Evolutionary conservation across 2,329 filamentous ascomycete species (phyloP).

Genomic region (Ceratocystis cacaofunesta): DNA sequence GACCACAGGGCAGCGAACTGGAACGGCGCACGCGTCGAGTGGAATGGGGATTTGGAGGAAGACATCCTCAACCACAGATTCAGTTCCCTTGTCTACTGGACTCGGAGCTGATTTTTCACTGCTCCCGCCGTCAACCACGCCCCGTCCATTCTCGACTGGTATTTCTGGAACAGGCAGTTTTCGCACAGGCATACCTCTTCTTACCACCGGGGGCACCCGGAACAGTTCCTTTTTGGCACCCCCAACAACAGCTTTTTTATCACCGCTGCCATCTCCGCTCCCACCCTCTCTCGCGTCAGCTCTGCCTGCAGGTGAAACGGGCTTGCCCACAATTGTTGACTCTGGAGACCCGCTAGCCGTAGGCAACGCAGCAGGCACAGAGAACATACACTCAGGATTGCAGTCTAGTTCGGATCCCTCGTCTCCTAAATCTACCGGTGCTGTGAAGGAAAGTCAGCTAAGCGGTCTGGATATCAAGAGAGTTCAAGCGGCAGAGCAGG

Average conservation of each 20-base stretch:
- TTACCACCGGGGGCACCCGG: not conserved
- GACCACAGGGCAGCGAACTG: not conserved
- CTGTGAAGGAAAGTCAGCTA: constrained; percentile 14
- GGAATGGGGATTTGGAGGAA: not conserved
- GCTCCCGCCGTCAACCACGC: not conserved
- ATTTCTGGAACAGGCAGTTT: not conserved
- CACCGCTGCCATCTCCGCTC: not conserved
- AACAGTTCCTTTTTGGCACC: not conserved
- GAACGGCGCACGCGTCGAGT: not conserved
- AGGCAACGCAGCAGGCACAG: constrained; percentile 16
- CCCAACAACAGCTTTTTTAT: not conserved
- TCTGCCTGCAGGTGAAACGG: not conserved
- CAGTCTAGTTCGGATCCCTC: not conserved
- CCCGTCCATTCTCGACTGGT: not conserved
- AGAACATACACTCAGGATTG: not conserved
- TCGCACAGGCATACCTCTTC: not conserved
- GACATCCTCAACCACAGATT: not conserved
- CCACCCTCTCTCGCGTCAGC: not conserved
- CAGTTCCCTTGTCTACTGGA: not conserved
- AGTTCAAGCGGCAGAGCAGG: constrained; percentile 22
- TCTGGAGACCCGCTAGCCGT: constrained; percentile 16
- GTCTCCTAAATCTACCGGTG: not conserved
- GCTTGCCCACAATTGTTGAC: constrained; percentile 13
- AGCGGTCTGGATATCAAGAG: constrained; percentile 18
- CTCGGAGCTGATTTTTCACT: not conserved